A percentile compares a stretch with the other conserved stretches of the same genome.
Conservation (phyloP, 2,329 filamentous ascomycete species). For the Cladosporium sp. region DNA sequence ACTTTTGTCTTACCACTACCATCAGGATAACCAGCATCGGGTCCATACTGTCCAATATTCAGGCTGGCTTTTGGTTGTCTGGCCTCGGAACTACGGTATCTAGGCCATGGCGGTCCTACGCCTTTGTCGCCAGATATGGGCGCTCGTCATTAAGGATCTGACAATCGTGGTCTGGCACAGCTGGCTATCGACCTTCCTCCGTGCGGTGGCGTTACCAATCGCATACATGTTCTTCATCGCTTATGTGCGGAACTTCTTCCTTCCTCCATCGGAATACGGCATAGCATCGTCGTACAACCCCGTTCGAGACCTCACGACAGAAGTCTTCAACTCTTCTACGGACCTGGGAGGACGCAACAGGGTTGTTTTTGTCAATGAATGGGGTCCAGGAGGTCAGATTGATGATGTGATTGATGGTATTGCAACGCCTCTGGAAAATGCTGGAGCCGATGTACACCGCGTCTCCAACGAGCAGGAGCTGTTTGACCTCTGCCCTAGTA, state of each 20-base stretch:
- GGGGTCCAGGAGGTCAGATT: constrained; percentile 62
- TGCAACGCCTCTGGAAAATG: constrained; percentile 49
- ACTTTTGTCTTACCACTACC: no score
- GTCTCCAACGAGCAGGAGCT: constrained; percentile 56
- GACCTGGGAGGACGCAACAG: constrained; percentile 58
- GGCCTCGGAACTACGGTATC: no score
- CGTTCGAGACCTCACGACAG: constrained; percentile 53
- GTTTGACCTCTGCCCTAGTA: constrained; percentile 56
- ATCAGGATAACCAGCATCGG: no score
- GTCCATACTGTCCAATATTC: no score
- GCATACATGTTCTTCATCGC: constrained; percentile 41
- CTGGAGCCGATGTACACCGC: constrained; percentile 55
- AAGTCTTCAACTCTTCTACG: constrained; percentile 57
- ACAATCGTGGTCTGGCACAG: constrained; percentile 10
- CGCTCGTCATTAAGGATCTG: constrained; percentile 7
- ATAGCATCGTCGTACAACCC: constrained; percentile 50
- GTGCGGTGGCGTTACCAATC: constrained; percentile 7
- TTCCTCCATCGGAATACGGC: constrained; percentile 69
- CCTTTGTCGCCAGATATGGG: constrained; percentile 10
- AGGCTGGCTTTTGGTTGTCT: no score
- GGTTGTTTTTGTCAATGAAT: constrained; percentile 73
- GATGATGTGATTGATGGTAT: constrained; percentile 63
- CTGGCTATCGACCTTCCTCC: constrained; percentile 10
- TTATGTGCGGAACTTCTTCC: constrained; percentile 69
- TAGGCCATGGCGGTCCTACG: background rate